These are phyloP conservation scores for Skeletonema potamos DNA, from an alignment of 108 stramenopile species.

Conservation along the genomic window DNA sequence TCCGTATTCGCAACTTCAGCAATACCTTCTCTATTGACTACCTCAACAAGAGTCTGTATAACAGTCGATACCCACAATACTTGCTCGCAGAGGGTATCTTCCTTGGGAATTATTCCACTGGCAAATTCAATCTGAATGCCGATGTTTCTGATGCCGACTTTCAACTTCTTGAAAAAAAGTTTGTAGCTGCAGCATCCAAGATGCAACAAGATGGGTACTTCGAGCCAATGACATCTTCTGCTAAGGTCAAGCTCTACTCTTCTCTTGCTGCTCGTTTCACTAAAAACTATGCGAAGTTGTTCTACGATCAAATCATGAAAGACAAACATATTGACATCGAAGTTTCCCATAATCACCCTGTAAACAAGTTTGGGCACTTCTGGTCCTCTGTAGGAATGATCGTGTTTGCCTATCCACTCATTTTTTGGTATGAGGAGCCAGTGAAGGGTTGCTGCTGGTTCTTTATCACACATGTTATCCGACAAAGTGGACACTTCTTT, in stretches of 20 bases:
- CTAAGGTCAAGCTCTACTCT: conserved; percentile 18
- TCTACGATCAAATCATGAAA: conserved; percentile 51
- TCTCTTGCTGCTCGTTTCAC: conserved; percentile 29
- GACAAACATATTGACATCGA: conserved; percentile 64
- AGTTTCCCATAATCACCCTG: conserved; percentile 58
- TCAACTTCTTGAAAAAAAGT: conserved; percentile 34
- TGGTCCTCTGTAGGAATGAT: conserved; percentile 57
- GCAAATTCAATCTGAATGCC: conserved; percentile 55
- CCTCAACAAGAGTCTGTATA: conserved; percentile 47
- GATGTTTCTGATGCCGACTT: conserved; percentile 41
- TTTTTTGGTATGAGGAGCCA: conserved; percentile 49
- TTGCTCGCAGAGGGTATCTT: conserved; percentile 51
- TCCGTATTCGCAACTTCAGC: conserved; percentile 58
- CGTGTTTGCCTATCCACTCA: conserved; percentile 45
- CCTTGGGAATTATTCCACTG: conserved; percentile 62
- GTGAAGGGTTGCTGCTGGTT: conserved; percentile 50
- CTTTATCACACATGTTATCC: conserved; percentile 49
- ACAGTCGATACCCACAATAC: conserved; percentile 57
- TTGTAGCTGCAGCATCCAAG: conserved; percentile 45
- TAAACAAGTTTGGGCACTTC: conserved; percentile 61
- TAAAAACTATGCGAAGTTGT: conserved; percentile 31
- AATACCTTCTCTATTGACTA: conserved; percentile 57
- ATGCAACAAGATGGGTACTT: conserved; percentile 57
- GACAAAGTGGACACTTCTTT: conserved; percentile 57
- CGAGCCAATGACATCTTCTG: conserved; percentile 24